Evolutionary conservation across 2,329 filamentous ascomycete genomes (phyloP), one percentile per base, ranked within the genome.

Genomic region (Volutella citrinella): DNA sequence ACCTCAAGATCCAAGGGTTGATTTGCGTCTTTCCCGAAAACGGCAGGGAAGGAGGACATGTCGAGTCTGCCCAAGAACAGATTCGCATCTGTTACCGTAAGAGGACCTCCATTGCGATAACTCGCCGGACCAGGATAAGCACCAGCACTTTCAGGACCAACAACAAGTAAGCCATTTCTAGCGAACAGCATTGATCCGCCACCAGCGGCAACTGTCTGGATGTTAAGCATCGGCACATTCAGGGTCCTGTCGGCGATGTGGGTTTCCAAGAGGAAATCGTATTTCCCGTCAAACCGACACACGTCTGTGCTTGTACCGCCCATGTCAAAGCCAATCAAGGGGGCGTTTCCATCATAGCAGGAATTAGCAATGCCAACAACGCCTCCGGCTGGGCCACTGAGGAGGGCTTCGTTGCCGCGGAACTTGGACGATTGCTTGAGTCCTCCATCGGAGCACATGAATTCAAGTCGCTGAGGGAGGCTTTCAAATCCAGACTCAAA

Each of bases 141-240:
- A 24, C 85, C 83, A 1, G 88, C 89, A 10, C 85, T 91, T 55
- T 94, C 87, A 2, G 89, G 89, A 0, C 89, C 89, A 5, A 95
- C 88, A 0, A 89, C 84, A 48, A 95, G 94, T 2, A 95, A 68
- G 1, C 89, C 88, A 46, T 95, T 94, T 42, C 78, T 79, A 75
- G 87, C 95, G 61, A 90, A 90, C 4, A 95, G 69, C 24, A 82
- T 72, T 1, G 84, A 89, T 7, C 87, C 87, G 43, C n/a, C n/a
- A n/a, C n/a, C n/a, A n/a, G 89, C 89, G 6, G 89, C 89, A 2
- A 95, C 89, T 0, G 89, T 95, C 61, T 95, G 95, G 65, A 95
- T 95, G 55, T 95, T 88, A 1, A 95, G 72, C 55, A 95, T 88
- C 0, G 89, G 89, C 1, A 84, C 89, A 52, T 95, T 88, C 17